phyloP scores from a whole-genome alignment of 169 alveolate genomes.

The Babesia sp. region DNA sequence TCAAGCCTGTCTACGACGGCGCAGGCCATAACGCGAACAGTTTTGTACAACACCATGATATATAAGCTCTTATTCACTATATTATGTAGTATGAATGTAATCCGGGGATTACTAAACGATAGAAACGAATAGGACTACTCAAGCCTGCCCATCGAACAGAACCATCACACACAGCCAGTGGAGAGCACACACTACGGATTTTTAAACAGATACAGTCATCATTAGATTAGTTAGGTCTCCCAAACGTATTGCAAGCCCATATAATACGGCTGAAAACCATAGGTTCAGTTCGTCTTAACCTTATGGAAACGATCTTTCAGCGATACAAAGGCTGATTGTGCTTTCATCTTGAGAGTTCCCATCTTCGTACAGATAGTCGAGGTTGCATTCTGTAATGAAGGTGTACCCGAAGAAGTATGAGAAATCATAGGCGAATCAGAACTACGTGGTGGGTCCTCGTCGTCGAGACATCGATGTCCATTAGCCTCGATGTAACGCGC shows the following conservation, averaged over 20 bases:
- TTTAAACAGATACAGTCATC: neutral
- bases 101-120: no score
- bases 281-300: conserved; percentile 1
- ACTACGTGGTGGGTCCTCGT: conserved; percentile 17
- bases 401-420: neutral
- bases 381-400: neutral
- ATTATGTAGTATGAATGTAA: no score
- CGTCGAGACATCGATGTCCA: conserved; percentile 10
- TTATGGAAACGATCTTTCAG: conserved; percentile 16
- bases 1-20: no score
- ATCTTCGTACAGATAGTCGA: conserved; percentile 4
- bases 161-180: neutral
- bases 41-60: no score
- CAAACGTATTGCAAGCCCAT: neutral
- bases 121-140: no score
- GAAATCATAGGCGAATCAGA: neutral
- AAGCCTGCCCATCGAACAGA: no score
- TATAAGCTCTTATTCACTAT: no score
- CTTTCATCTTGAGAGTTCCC: neutral
- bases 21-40: no score
- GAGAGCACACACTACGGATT: neutral
- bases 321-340: neutral
- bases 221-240: neutral
- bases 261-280: neutral
- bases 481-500: conserved; percentile 19